Evolutionary conservation across 768 basidiomycete species (phyloP).

Genomic region (Panellus pusillus): DNA sequence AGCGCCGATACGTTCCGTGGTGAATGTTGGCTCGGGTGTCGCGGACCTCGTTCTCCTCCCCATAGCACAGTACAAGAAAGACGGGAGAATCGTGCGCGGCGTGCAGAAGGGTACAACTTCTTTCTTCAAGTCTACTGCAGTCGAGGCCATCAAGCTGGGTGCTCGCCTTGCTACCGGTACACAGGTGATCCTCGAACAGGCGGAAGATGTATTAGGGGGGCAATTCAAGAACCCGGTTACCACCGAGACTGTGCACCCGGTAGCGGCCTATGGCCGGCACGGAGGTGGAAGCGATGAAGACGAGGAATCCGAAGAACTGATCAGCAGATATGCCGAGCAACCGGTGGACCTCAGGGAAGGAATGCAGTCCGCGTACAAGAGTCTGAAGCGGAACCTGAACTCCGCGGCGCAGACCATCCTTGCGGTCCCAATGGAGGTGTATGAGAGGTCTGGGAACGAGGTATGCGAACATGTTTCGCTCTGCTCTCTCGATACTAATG

Average conservation of each 20-base stretch:
- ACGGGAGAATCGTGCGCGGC: conserved; percentile 88
- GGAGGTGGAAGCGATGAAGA: conserved; percentile 38
- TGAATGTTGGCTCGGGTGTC: conserved; percentile 96
- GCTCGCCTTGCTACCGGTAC: conserved; percentile 95
- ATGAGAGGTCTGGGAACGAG: conserved; percentile 91
- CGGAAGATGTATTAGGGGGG: conserved; percentile 86
- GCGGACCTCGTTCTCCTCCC: conserved; percentile 95
- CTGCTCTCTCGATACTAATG: conserved; percentile 6
- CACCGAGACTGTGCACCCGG: conserved; percentile 62
- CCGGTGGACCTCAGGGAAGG: conserved; percentile 84
- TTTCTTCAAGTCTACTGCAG: conserved; percentile 91
- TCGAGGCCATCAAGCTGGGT: conserved; percentile 94
- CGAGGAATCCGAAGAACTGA: conserved; percentile 51
- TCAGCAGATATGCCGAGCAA: conserved; percentile 92
- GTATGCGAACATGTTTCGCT: conserved; percentile 34
- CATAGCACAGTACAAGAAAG: conserved; percentile 97
- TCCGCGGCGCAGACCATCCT: conserved; percentile 98
- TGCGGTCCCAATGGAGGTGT: conserved; percentile 98
- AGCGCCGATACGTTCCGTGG: conserved; percentile 92
- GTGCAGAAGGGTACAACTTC: conserved; percentile 92
- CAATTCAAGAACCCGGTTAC: conserved; percentile 67
- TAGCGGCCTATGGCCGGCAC: conserved; percentile 26
- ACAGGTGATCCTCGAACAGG: conserved; percentile 94
- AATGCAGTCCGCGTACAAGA: conserved; percentile 87
- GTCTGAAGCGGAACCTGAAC: conserved; percentile 80